These are phyloP conservation scores for Smallanthus sonchifolius DNA, from an alignment of 129 eudicot genomes.

Conservation along the genomic window DNA sequence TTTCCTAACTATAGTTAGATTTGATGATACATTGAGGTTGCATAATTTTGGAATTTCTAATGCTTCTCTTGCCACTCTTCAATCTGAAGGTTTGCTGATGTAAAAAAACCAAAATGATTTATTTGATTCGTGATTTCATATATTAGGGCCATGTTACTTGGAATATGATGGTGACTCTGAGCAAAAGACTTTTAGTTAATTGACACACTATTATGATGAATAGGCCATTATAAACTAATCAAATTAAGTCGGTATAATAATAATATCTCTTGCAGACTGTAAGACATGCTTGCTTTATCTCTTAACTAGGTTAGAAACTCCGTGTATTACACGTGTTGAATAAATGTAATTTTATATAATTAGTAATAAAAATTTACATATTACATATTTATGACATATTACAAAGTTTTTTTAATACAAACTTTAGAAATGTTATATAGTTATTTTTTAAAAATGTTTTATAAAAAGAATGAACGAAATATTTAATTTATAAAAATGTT, in stretches of 20 bases:
- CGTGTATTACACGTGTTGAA: too few species aligned
- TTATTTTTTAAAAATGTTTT: too few species aligned
- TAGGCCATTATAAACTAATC: neutral
- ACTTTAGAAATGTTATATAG: too few species aligned
- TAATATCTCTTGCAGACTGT: neutral
- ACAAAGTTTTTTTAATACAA: too few species aligned
- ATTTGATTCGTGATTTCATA: neutral
- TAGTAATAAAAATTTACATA: too few species aligned
- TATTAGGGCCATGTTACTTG: neutral
- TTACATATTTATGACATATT: too few species aligned
- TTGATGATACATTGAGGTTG: conserved; percentile 69
- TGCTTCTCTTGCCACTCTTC: conserved; percentile 75
- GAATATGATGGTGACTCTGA: neutral
- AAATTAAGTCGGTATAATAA: neutral
- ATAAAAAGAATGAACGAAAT: too few species aligned
- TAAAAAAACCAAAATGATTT: conserved; percentile 10
- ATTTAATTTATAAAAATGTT: too few species aligned
- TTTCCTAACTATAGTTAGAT: conserved; percentile 53
- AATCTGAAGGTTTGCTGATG: conserved; percentile 60
- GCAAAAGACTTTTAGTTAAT: neutral
- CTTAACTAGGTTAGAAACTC: too few species aligned
- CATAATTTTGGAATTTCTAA: conserved; percentile 78
- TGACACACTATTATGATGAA: neutral
- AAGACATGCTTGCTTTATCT: too few species aligned
- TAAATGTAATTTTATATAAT: too few species aligned